Base-by-base conservation (phyloP, 495 filamentous ascomycete species). In the Neurospora sp. region DNA sequence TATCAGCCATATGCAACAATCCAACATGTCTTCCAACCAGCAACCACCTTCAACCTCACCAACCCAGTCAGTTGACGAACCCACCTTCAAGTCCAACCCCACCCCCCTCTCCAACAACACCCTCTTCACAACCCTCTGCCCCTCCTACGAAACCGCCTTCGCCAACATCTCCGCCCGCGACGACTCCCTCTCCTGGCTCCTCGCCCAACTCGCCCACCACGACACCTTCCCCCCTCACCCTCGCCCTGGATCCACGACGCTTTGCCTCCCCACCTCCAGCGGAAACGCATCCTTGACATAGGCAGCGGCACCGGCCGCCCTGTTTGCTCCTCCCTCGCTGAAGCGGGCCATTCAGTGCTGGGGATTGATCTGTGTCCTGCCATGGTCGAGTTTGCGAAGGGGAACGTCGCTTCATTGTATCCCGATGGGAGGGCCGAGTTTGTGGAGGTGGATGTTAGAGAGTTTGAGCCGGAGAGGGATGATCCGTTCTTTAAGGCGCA, bases 251-350 rank as follows among this genome's bases (percentile, higher is more conserved):
- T 61, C 2, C 27, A 61, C 12, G 6, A 61, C 0, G 2, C 12
- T 0, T 35, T 35, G 0, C 53, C 53, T 61, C 27, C 6, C 53
- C 14, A 14, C 3, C 12, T 61, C 20, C 39, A 73, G 14, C 70
- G 39, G 4, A 70, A 73, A 59, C 70, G 37, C 35, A 74, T 80
- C 22, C 72, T 85, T 3, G 83, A 85, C 69, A 77, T 82, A 14
- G 77, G 77, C 35, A 84, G 79, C 73, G 84, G 82, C 59, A 84
- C 83, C 9, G 82, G 84, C 20, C 76, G 76, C 27, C 83, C 82
- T 3, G 79, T 84, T 4, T 75, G 80, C 37, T 69, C 73, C 16
- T 73, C 73, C 2, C 73, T 86, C 11, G 77, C 80, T 1, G 71
- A 69, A 7, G 78, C 74, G 9, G 82, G 79, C 14, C 81, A 80